A percentile compares a stretch with the other conserved stretches of the same genome.
Evolutionary conservation across 495 filamentous ascomycete species (phyloP).

Genomic region (Aspergillus ostianus): DNA sequence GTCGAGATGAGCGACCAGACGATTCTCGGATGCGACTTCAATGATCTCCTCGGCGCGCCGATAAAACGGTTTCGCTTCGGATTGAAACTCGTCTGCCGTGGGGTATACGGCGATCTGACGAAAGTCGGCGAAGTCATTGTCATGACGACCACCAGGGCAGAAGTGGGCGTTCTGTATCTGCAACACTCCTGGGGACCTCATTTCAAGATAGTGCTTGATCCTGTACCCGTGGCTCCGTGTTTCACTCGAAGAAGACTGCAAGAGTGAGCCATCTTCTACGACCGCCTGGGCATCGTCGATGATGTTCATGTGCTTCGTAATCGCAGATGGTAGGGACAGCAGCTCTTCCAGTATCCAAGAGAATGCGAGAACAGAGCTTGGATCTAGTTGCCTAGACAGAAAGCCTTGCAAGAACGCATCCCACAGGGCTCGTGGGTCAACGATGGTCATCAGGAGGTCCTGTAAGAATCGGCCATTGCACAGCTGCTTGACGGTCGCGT

Average conservation of each 20-base stretch:
- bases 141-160: constrained; percentile 68
- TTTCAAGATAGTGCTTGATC: constrained; percentile 42
- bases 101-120: constrained; percentile 64
- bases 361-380: constrained; percentile 44
- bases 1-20: constrained; percentile 58
- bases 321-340: constrained; percentile 39
- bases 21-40: constrained; percentile 23
- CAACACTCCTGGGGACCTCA: constrained; percentile 15
- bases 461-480: constrained; percentile 55
- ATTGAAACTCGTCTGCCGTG: constrained; percentile 66
- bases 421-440: constrained; percentile 63
- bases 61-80: constrained; percentile 57
- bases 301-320: constrained; percentile 11
- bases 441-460: constrained; percentile 50
- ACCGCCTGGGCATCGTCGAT: constrained; percentile 31
- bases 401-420: constrained; percentile 50
- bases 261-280: constrained; percentile 27
- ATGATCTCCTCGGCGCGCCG: constrained; percentile 43
- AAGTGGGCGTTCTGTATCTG: constrained; percentile 6
- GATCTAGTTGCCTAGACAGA: constrained; percentile 32
- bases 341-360: constrained; percentile 61
- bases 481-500: constrained; percentile 46
- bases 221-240: constrained; percentile 40
- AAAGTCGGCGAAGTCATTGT: constrained; percentile 70
- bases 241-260: constrained; percentile 25